Evolutionary conservation across 1,139 yeast genomes (phyloP).

Genomic region (Diutina sp.): DNA sequence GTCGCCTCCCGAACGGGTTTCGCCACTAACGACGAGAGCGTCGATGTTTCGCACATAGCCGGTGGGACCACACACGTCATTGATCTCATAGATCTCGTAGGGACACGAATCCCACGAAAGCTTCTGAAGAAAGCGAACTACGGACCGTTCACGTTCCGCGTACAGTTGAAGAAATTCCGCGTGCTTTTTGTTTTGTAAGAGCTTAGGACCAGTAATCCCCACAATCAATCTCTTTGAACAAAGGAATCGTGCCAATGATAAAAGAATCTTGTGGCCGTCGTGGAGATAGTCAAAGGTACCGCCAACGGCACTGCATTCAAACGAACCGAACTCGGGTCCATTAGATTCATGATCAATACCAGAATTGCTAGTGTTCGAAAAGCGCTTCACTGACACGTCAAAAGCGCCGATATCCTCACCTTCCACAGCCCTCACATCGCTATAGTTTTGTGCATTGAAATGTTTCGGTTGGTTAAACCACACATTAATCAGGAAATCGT

Average conservation of each 20-base stretch:
- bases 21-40: conserved; percentile 70
- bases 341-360: neutral
- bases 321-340: neutral
- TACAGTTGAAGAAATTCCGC: conserved; percentile 53
- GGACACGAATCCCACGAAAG: conserved; percentile 14
- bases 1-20: conserved; percentile 66
- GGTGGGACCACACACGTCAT: conserved; percentile 92
- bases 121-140: conserved; percentile 32
- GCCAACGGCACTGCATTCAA: conserved; percentile 49
- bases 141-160: conserved; percentile 27
- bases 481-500: conserved; percentile 19
- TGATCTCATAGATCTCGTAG: conserved; percentile 41
- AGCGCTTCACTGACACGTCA: neutral
- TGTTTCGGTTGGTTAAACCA: conserved; percentile 13
- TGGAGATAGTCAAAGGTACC: conserved; percentile 97
- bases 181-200: conserved; percentile 65
- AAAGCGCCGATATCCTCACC: neutral
- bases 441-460: neutral
- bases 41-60: conserved; percentile 66
- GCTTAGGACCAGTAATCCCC: conserved; percentile 75
- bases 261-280: conserved; percentile 83
- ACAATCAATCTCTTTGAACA: conserved; percentile 45
- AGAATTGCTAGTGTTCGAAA: neutral
- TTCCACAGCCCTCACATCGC: neutral
- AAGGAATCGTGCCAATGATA: conserved; percentile 61